phyloP scores from a whole-genome alignment of 352 stramenopile species.

The Phytophthora idaei region DNA sequence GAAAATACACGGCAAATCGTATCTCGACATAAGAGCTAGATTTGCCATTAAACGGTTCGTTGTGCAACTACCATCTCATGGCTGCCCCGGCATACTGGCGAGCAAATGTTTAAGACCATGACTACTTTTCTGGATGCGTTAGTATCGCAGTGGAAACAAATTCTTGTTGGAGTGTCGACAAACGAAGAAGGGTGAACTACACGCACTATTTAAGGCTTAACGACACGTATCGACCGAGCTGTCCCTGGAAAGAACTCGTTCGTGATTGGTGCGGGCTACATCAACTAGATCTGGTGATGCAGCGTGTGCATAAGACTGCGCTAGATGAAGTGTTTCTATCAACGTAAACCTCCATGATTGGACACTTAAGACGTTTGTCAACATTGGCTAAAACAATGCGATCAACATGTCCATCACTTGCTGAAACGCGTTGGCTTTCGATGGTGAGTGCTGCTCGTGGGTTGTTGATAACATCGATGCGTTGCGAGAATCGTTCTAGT shows the following conservation, averaged over 20 bases:
- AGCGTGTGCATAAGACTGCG: too few relatives aligned
- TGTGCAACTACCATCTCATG: background rate
- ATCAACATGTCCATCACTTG: too few relatives aligned
- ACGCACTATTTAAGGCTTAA: background rate
- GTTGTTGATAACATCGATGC: background rate
- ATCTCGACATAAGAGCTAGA: background rate
- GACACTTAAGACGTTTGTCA: too few relatives aligned
- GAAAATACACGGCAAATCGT: background rate
- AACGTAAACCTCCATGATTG: too few relatives aligned
- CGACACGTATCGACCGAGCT: background rate
- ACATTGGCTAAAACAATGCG: too few relatives aligned
- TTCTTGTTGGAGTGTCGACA: background rate
- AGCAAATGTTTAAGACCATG: background rate
- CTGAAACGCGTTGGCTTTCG: background rate
- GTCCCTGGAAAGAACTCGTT: background rate
- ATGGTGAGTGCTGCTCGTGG: background rate
- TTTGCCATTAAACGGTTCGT: background rate
- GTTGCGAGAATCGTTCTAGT: background rate
- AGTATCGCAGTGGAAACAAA: background rate
- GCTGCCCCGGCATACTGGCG: background rate
- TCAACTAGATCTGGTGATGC: too few relatives aligned
- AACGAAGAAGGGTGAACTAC: background rate
- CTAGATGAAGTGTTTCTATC: too few relatives aligned
- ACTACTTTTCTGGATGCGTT: background rate
- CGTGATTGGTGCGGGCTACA: background rate